These are phyloP conservation scores for Clarkia xantiana DNA, from an alignment of 345 rosid genomes.

Conservation along the genomic window DNA sequence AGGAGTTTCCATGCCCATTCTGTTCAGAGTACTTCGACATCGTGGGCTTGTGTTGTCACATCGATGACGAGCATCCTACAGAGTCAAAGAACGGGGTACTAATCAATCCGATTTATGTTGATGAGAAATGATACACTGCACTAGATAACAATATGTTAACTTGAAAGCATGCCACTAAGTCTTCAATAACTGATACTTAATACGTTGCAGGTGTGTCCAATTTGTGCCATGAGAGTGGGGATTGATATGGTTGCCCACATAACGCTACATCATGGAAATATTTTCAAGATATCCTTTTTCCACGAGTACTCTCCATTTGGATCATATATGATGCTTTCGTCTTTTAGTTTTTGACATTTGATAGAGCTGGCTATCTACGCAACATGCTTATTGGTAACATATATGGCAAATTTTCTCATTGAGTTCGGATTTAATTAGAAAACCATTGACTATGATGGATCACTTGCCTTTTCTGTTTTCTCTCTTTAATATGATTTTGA, in stretches of 20 bases:
- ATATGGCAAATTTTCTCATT: too few relatives aligned
- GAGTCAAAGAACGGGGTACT: conserved; percentile 84
- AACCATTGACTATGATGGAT: neutral
- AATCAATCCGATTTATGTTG: neutral
- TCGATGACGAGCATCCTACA: conserved; percentile 69
- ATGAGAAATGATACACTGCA: neutral
- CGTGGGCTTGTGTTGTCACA: conserved; percentile 77
- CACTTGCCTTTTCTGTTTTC: neutral
- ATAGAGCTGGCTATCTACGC: too few relatives aligned
- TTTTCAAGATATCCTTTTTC: conserved; percentile 78
- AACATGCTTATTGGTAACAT: too few relatives aligned
- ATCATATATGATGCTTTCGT: neutral
- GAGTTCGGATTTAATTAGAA: too few relatives aligned
- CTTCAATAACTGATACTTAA: neutral
- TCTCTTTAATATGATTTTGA: too few relatives aligned
- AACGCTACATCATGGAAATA: conserved; percentile 69
- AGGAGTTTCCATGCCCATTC: conserved; percentile 90
- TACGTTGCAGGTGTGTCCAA: conserved; percentile 68
- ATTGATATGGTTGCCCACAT: conserved; percentile 93
- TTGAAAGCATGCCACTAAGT: too few relatives aligned
- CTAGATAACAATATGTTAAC: neutral
- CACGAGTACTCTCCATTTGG: conserved; percentile 2
- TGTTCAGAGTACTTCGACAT: conserved; percentile 79
- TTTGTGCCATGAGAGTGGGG: conserved; percentile 75
- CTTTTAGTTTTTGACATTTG: too few relatives aligned